A percentile compares a stretch with the other conserved stretches of the same genome.
phyloP scores from a whole-genome alignment of 202 grass and related monocot genomes.

The Saccharum hybrid region DNA sequence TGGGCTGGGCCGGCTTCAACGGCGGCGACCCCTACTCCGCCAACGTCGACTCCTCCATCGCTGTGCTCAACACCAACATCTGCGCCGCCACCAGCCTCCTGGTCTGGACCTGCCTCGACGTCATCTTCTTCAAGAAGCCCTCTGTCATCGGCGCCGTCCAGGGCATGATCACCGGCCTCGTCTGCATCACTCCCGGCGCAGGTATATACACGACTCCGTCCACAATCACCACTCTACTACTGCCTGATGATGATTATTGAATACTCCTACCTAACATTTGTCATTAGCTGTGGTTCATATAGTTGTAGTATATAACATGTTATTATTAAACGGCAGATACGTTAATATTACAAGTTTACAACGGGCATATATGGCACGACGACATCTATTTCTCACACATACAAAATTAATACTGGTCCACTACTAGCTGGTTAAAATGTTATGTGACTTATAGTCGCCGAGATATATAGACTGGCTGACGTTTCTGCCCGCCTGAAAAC shows the following conservation, averaged over 20 bases:
- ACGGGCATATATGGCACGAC: no score
- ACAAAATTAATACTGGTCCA: no score
- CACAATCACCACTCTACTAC: background rate
- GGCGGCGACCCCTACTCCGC: constrained; percentile 87
- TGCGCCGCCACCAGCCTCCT: constrained; percentile 88
- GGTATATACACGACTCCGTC: constrained; percentile 37
- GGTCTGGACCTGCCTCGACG: constrained; percentile 94
- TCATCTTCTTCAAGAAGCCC: constrained; percentile 97
- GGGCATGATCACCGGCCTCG: constrained; percentile 97
- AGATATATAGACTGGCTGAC: no score
- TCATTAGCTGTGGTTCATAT: no score
- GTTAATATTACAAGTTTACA: no score
- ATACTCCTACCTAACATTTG: no score
- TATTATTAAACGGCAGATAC: background rate
- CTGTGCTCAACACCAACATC: constrained; percentile 93
- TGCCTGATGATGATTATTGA: background rate
- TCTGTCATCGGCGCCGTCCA: constrained; percentile 95
- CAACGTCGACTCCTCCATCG: constrained; percentile 77
- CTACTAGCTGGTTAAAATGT: no score
- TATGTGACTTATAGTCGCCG: no score
- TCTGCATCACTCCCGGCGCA: constrained; percentile 93
- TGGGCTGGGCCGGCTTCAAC: constrained; percentile 97
- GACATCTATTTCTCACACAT: no score
- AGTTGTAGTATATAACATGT: no score
- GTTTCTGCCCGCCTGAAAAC: no score